Evolutionary conservation across 371 early-diverging fungal species (phyloP), one percentile per base, ranked within the genome.

Genomic region (Choanephora cucurbitarum): DNA sequence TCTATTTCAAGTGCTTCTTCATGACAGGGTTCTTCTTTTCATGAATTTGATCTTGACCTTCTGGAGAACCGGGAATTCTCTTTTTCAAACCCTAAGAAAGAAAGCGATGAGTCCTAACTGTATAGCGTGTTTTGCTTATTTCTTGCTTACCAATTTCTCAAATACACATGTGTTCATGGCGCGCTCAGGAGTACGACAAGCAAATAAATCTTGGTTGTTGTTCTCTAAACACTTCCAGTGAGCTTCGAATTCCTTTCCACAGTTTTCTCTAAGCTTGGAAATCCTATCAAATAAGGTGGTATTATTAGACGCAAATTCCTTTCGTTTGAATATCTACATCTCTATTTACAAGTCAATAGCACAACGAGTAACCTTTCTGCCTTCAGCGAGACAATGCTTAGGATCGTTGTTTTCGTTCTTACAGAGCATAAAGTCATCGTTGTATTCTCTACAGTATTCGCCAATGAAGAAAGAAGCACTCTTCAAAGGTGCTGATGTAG

Each of bases 371-470:
- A 96, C 97, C 62, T 91, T 91, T 63, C 96, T 86, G 15, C 98
- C 98, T 63, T 96, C 97, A 75, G 85, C 83, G 57, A 96, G 75
- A 67, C 97, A 98, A 62, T 91, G 90, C 57, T 83, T 80, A 17
- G 98, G 98, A 65, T 95, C 90, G 60, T 83, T 81, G 75, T 83
- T 90, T 66, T 95, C 95, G 62, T 82, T 77, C 81, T 96, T 98
- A 85, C 98, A 97, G 49, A 93, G 84, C 92, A 98, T 93, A 67
- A 91, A 98, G 71, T 98, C 98, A 61, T 96, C 95, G 62, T 87
- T 90, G 81, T 92, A 95, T 54, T 86, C 88, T 72, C 91, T 88
- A 88, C 98, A 98, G 67, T 87, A 84, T 49, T 83, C 73, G 39
- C 91, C 93, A 66, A 97, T 89, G 72, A 91, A 91, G 73, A 89